Evolutionary conservation across 1,284 basidiomycete species (phyloP), one percentile per base, ranked within the genome.

Genomic region (Schizophyllum amplum): DNA sequence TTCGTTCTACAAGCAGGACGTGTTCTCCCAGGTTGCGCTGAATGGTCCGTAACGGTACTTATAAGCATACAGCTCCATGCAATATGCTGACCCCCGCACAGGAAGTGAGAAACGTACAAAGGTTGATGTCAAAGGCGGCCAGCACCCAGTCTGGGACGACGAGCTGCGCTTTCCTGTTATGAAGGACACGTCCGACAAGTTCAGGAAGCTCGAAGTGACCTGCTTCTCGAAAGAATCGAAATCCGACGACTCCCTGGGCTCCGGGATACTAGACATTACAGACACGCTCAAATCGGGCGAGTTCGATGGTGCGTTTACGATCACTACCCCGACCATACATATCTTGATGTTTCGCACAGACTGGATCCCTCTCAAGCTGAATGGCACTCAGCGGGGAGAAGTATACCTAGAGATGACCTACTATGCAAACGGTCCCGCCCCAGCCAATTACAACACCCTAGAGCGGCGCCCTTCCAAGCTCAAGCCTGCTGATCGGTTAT

Each of bases 341-440:
- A 51, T 27, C 59, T 21, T 56, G 50, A 53, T 59, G 20, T 22
- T 52, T 13, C 33, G 13, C 24, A 47, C 58, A 90, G 87, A 90
- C 62, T 90, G 87, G 87, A 75, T 90, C 0, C 70, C 72, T 53
- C 73, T 90, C 21, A 72, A 79, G 55, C 70, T 77, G 9, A 76
- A 82, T 48, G 81, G 80, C 3, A 74, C 75, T 9, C 69, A 77
- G 47, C 78, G 86, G 47, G 87, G 87, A 5, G 84, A 90, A 27
- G 59, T 89, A n/a, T 90, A 87, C 65, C 75, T 90, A 26, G 87
- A 90, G 66, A 88, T 90, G 82, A 90, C 87, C 0, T 90, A 80
- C 70, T 90, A 79, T 65, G 75, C 86, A 4, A 79, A 83, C 55
- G 75, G 76, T 1, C 81, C 83, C 4, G 74, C 78, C 2, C 79